These are phyloP conservation scores for Podospora didyma DNA, from an alignment of 495 filamentous ascomycete species.

Conservation along the genomic window DNA sequence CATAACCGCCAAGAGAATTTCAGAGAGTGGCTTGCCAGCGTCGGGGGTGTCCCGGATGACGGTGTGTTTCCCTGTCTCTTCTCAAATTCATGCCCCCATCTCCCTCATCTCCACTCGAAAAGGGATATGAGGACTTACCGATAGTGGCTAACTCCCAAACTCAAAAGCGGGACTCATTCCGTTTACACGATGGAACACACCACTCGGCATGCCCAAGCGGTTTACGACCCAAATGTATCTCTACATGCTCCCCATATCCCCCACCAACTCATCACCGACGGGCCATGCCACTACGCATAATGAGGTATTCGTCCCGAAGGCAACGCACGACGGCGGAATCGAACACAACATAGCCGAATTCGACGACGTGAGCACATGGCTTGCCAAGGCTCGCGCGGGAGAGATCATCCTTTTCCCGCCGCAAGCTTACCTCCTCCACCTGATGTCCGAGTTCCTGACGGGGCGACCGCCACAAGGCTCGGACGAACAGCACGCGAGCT, in stretches of 20 bases:
- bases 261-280: background rate
- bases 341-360: conserved; percentile 85
- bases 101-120: too few relatives aligned
- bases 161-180: conserved; percentile 61
- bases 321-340: conserved; percentile 77
- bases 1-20: conserved; percentile 60
- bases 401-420: conserved; percentile 87
- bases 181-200: conserved; percentile 91
- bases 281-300: conserved; percentile 1
- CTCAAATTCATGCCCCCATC: background rate
- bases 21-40: conserved; percentile 57
- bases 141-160: background rate
- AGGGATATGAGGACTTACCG: too few relatives aligned
- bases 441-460: conserved; percentile 60
- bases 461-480: conserved; percentile 13
- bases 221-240: conserved; percentile 96
- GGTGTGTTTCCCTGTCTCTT: conserved; percentile 42
- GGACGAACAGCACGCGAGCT: conserved; percentile 17
- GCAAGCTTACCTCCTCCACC: conserved; percentile 73
- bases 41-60: conserved; percentile 62
- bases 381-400: conserved; percentile 52
- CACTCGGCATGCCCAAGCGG: conserved; percentile 61
- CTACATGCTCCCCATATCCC: conserved; percentile 73
- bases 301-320: conserved; percentile 47
- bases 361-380: conserved; percentile 63